These are phyloP conservation scores for Trichoderma arundinaceum DNA, from an alignment of 2,329 filamentous ascomycete genomes.

Conservation along the genomic window DNA sequence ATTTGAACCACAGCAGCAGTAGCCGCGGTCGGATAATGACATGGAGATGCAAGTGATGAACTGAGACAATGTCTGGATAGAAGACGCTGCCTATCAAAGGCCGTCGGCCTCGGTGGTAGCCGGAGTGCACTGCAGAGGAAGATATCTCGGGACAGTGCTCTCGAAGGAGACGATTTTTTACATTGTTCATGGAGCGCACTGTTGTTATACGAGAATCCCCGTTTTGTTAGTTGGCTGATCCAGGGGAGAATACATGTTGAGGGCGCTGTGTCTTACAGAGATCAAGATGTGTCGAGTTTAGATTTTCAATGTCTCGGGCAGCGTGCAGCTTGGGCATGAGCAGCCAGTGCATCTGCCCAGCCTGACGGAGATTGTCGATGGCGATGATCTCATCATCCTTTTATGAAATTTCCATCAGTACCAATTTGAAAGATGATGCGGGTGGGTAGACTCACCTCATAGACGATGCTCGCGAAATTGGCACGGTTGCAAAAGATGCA, in stretches of 20 bases:
- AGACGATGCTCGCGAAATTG: neutral
- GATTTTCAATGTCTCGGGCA: constrained; percentile 3
- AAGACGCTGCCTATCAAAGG: neutral
- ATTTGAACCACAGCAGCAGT: constrained; percentile 8
- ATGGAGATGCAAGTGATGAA: constrained; percentile 33
- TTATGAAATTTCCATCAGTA: neutral
- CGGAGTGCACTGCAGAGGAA: constrained; percentile 2
- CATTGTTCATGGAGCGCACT: constrained; percentile 5
- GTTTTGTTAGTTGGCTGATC: neutral
- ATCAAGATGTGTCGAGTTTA: neutral
- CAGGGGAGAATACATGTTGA: neutral
- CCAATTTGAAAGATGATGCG: neutral
- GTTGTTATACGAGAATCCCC: neutral
- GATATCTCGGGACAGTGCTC: neutral
- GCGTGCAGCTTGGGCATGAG: constrained; percentile 3
- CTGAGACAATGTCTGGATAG: constrained; percentile 29
- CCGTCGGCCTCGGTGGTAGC: constrained; percentile 18
- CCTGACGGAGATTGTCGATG: neutral
- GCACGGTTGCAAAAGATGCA: constrained; percentile 3
- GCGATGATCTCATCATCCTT: neutral
- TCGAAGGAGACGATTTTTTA: neutral
- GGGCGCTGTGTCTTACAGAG: neutral
- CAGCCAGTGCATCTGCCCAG: constrained; percentile 17
- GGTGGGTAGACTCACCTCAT: neutral
- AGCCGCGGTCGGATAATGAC: constrained; percentile 23